Base-by-base conservation (phyloP, 805 yeast species). In the Candida hispaniensis region DNA sequence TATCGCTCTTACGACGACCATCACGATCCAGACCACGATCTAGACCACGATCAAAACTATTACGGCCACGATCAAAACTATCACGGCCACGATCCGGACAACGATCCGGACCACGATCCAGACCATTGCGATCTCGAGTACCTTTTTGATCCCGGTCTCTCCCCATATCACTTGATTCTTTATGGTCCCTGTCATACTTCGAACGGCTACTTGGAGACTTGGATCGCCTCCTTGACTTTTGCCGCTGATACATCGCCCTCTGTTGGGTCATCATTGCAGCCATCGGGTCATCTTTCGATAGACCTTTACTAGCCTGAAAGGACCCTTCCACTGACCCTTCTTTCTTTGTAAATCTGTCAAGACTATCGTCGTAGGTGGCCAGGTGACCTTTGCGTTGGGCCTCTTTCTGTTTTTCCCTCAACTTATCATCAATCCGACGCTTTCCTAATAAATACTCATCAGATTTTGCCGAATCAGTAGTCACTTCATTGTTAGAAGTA, bases 371-470 rank as follows among this genome's bases (percentile, higher is more conserved):
- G 18, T 23, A 32, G 11, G 36, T 28, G 28, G 23, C 36, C 14
- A 32, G 9, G 11, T 32, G 14, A 11, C 36, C 36, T n/a, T n/a
- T n/a, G n/a, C n/a, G n/a, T n/a, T n/a, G n/a, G n/a, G n/a, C n/a
- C n/a, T n/a, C n/a, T 18, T 32, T 32, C 5, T 17, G 28, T 18
- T 32, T 18, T 15, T 29, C 23, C 34, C 14, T 11, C 7, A 32
- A 27, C 4, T 23, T 6, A 6, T 7, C 22, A 43, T 64, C 67
- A 11, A 71, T 54, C 7, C 67, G 52, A 42, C 63, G 62, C 48
- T 61, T 66, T 1, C 82, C 81, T 23, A 68, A 47, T 8, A 76
- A 50, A 45, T 69, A 61, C 1, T 62, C 61, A 17, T 54, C 60
- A n/a, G 58, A 56, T 17, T 18, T 14, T 23, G 16, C 49, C 2